These are phyloP conservation scores for Moricandia moricandioides DNA, from an alignment of 345 rosid species.

Conservation along the genomic window DNA sequence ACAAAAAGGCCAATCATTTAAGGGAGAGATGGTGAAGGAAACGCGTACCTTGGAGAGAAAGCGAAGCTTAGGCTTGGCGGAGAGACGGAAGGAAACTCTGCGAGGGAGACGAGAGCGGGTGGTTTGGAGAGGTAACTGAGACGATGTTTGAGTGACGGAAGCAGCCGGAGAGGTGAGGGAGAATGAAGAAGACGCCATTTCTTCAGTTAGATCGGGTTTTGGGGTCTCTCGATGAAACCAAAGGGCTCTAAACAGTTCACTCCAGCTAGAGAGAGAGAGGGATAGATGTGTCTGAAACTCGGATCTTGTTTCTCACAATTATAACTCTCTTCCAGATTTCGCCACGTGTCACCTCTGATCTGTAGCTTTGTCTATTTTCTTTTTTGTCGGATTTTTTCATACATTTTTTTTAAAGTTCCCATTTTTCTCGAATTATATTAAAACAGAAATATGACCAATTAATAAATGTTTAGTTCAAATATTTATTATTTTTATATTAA, in stretches of 20 bases:
- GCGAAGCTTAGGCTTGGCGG: conserved; percentile 44
- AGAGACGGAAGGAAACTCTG: conserved; percentile 47
- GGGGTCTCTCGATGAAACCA: conserved; percentile 46
- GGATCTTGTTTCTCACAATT: not conserved
- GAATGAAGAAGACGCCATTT: conserved; percentile 46
- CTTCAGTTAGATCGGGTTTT: conserved; percentile 28
- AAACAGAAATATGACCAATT: too few species aligned
- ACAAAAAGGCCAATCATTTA: not conserved
- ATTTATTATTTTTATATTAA: too few species aligned
- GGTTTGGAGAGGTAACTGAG: conserved; percentile 27
- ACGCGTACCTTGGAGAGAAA: conserved; percentile 47
- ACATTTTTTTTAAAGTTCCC: not conserved
- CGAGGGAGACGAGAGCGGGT: conserved; percentile 30
- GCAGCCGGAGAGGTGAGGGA: conserved; percentile 45
- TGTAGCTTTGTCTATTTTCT: not conserved
- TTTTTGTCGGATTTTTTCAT: not conserved
- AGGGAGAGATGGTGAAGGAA: not conserved
- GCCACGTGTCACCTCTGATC: conserved; percentile 30
- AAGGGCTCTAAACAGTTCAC: conserved; percentile 32
- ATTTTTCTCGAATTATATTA: not conserved
- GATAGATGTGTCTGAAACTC: not conserved
- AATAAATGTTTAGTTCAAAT: too few species aligned
- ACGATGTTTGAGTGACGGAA: conserved; percentile 39
- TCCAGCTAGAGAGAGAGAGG: conserved; percentile 20
- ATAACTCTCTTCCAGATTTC: conserved; percentile 2